Conservation (phyloP, 371 early-diverging fungal genomes). For the Mucor plumbeus region DNA sequence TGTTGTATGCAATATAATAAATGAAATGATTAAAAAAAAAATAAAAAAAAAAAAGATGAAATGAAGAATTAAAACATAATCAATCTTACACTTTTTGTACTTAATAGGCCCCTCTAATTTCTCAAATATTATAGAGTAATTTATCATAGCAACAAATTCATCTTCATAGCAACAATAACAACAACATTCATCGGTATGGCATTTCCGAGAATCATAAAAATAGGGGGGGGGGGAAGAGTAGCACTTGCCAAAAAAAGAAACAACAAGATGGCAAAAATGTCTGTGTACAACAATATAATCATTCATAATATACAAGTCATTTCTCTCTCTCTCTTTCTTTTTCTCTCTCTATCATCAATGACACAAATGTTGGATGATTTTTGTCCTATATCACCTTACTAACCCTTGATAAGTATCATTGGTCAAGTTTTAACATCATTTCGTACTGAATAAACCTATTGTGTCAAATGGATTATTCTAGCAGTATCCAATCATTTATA, state of each 20-base stretch:
- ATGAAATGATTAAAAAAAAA: not conserved
- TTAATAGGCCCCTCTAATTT: constrained; percentile 1
- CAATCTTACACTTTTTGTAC: not conserved
- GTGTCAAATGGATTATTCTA: not conserved
- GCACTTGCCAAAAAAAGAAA: not conserved
- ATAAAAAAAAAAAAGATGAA: not conserved
- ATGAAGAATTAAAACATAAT: not conserved
- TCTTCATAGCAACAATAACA: constrained; percentile 1
- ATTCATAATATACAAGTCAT: too few species aligned
- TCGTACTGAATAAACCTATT: not conserved
- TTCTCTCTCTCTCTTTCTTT: not conserved
- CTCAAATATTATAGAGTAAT: too few species aligned
- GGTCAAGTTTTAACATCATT: not conserved
- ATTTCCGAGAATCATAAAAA: constrained; percentile 11
- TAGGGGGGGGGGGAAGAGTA: not conserved
- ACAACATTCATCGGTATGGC: constrained; percentile 12
- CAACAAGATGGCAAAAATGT: constrained; percentile 1
- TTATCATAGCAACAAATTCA: not conserved
- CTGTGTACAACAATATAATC: not conserved
- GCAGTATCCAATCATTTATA: not conserved
- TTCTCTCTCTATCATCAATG: not conserved
- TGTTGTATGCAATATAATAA: not conserved
- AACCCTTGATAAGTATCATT: not conserved
- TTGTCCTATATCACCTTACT: not conserved
- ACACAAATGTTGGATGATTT: not conserved